Conservation (phyloP, 2,329 filamentous ascomycete species). For the Aspergillus unguis region DNA sequence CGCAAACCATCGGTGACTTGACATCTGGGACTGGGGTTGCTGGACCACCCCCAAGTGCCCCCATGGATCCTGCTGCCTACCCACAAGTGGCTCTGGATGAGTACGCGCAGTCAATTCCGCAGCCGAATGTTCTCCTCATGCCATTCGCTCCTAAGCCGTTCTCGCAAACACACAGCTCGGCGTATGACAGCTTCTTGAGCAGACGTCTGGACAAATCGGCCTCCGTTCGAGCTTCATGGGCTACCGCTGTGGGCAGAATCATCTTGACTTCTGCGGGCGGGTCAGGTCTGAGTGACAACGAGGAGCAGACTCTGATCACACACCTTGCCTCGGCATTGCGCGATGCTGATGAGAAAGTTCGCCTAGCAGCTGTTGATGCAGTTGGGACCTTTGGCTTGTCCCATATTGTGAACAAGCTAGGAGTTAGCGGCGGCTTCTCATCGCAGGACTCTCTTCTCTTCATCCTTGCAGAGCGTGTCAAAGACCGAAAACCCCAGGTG, state of each 20-base stretch:
- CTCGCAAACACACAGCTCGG: slow-evolving; percentile 70
- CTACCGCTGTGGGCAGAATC: slow-evolving; percentile 77
- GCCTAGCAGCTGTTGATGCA: slow-evolving; percentile 81
- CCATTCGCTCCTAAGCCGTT: slow-evolving; percentile 88
- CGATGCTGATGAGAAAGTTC: slow-evolving; percentile 87
- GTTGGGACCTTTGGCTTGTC: slow-evolving; percentile 77
- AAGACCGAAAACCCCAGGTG: slow-evolving; percentile 77
- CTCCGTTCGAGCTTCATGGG: slow-evolving; percentile 81
- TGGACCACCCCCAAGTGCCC: slow-evolving; percentile 69
- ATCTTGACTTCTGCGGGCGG: slow-evolving; percentile 87
- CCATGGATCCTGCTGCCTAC: slow-evolving; percentile 77
- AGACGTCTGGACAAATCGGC: slow-evolving; percentile 83
- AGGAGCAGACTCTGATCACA: slow-evolving; percentile 71
- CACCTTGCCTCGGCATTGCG: slow-evolving; percentile 75
- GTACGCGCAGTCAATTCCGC: slow-evolving; percentile 49
- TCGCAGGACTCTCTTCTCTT: slow-evolving; percentile 75
- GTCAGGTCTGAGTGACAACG: slow-evolving; percentile 78
- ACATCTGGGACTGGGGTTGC: slow-evolving; percentile 89
- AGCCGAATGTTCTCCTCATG: slow-evolving; percentile 66
- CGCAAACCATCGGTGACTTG: slow-evolving; percentile 93
- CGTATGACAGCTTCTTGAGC: slow-evolving; percentile 81
- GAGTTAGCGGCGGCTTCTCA: slow-evolving; percentile 68
- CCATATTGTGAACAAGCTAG: slow-evolving; percentile 78
- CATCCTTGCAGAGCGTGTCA: slow-evolving; percentile 80
- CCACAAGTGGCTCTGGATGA: slow-evolving; percentile 57